Percentiles rank a stretch among this genome's conserved stretches.
Conservation (phyloP, 306 rosid genomes). For the Psophocarpus tetragonolobus region DNA sequence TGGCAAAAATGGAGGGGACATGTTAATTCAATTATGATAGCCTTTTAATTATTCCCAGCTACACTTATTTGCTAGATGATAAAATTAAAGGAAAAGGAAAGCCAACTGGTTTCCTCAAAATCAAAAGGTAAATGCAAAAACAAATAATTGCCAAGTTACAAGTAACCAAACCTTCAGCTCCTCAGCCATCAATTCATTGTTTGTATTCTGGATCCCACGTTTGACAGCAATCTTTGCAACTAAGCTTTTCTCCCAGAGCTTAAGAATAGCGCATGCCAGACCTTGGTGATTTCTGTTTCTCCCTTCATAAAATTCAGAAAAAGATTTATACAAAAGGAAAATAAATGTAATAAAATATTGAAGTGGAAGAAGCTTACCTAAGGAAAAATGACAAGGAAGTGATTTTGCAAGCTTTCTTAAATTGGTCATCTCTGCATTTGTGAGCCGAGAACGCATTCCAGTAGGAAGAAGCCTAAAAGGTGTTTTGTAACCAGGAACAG, state of each 20-base stretch:
- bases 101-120: background rate
- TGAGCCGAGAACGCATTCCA: slow-evolving; percentile 87
- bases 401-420: slow-evolving; percentile 75
- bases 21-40: background rate
- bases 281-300: slow-evolving; percentile 98
- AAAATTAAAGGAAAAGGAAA: slow-evolving; percentile 20
- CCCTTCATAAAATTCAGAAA: slow-evolving; percentile 55
- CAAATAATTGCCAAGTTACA: slow-evolving; percentile 12
- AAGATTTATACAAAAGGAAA: slow-evolving; percentile 25
- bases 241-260: slow-evolving; percentile 92
- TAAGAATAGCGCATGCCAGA: slow-evolving; percentile 79
- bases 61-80: background rate
- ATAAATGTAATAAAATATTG: slow-evolving; percentile 16
- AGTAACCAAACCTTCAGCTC: slow-evolving; percentile 71
- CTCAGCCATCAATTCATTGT: slow-evolving; percentile 94
- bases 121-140: background rate
- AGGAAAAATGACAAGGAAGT: slow-evolving; percentile 95
- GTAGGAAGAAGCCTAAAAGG: slow-evolving; percentile 95
- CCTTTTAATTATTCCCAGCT: slow-evolving; percentile 13
- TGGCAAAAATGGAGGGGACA: background rate
- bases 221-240: slow-evolving; percentile 93
- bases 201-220: slow-evolving; percentile 98
- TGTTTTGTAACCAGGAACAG: slow-evolving; percentile 82
- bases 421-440: slow-evolving; percentile 91
- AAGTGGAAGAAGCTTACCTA: slow-evolving; percentile 56